Conservation (phyloP, 805 yeast genomes). For the Saccharomycopsis babjevae region DNA sequence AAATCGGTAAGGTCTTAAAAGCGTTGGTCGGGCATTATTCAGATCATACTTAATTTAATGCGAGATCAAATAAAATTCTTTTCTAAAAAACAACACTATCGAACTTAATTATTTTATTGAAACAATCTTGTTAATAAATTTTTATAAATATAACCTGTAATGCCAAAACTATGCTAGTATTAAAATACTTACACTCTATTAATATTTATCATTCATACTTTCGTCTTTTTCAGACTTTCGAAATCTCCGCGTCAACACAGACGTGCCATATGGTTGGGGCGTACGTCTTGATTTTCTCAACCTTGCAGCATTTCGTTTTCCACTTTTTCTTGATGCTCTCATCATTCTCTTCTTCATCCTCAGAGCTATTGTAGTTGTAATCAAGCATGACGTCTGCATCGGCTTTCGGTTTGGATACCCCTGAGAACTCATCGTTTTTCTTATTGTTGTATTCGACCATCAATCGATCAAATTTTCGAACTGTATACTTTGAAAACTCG, state of each 20-base stretch:
- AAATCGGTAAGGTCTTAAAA: too few relatives aligned
- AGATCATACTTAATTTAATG: too few relatives aligned
- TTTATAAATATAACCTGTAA: too few relatives aligned
- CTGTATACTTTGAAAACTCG: background rate
- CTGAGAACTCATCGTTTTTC: background rate
- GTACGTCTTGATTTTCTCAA: conserved; percentile 69
- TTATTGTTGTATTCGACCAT: conserved; percentile 3
- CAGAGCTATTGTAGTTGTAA: background rate
- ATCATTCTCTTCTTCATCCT: background rate
- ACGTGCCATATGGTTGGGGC: conserved; percentile 85
- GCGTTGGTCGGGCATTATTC: too few relatives aligned
- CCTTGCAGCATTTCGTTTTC: background rate
- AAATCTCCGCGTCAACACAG: conserved; percentile 26
- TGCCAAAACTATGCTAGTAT: too few relatives aligned
- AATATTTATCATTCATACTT: too few relatives aligned
- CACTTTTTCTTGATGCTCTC: background rate
- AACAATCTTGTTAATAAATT: too few relatives aligned
- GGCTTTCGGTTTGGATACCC: conserved; percentile 8
- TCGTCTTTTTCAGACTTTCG: background rate
- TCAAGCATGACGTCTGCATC: conserved; percentile 25
- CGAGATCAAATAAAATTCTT: too few relatives aligned
- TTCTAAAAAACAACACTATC: too few relatives aligned
- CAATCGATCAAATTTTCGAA: background rate
- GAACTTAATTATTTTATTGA: too few relatives aligned
- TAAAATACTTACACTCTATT: too few relatives aligned